A percentile compares a stretch with the other conserved stretches of the same genome.
These are phyloP conservation scores for Boletus fagicola DNA, from an alignment of 768 basidiomycete species.

Conservation along the genomic window DNA sequence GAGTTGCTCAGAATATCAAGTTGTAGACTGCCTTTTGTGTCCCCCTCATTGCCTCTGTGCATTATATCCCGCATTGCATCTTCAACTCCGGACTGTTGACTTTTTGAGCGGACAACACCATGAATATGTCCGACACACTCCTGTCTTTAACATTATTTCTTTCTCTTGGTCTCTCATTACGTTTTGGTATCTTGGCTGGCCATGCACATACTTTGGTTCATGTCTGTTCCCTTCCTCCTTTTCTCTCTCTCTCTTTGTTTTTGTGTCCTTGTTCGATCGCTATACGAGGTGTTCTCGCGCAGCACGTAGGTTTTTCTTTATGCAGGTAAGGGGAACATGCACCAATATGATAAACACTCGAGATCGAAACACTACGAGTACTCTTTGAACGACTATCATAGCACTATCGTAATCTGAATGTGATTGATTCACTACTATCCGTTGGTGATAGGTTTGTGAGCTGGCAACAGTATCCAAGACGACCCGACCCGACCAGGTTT, in stretches of 20 bases:
- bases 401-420: constrained; percentile 25
- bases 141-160: constrained; percentile 34
- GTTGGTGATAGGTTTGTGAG: background rate
- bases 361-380: constrained; percentile 29
- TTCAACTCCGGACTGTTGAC: constrained; percentile 10
- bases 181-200: constrained; percentile 28
- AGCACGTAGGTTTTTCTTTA: constrained; percentile 23
- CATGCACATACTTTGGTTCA: constrained; percentile 22
- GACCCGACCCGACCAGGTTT: background rate
- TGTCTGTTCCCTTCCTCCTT: constrained; percentile 7
- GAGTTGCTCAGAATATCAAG: constrained; percentile 11
- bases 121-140: constrained; percentile 17
- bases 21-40: constrained; percentile 21
- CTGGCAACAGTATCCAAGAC: background rate
- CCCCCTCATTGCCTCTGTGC: constrained; percentile 14
- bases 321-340: constrained; percentile 30
- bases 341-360: constrained; percentile 18
- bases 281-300: constrained; percentile 10
- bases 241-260: background rate
- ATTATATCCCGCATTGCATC: constrained; percentile 29
- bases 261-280: constrained; percentile 20
- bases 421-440: constrained; percentile 15
- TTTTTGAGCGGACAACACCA: constrained; percentile 17
- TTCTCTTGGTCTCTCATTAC: constrained; percentile 19
- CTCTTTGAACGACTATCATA: constrained; percentile 29